phyloP scores from a whole-genome alignment of 2,329 filamentous ascomycete species.

The Nemania abortiva region DNA sequence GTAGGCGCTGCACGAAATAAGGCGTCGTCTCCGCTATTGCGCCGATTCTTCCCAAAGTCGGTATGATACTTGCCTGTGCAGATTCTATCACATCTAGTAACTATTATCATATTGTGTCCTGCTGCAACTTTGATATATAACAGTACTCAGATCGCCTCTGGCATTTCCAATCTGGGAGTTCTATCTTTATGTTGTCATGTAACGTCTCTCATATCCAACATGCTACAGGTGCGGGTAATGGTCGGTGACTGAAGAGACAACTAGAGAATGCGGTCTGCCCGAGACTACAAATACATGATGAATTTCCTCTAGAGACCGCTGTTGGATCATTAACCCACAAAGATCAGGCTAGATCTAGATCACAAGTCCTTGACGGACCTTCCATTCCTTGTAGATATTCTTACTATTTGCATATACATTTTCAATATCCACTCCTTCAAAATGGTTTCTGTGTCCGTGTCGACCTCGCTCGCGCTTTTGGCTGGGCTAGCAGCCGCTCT shows the following conservation, averaged over 20 bases:
- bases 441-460: slow-evolving; percentile 42
- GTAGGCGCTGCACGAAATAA: slow-evolving; percentile 36
- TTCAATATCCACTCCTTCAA: slow-evolving; percentile 35
- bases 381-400: slow-evolving; percentile 42
- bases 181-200: slow-evolving; percentile 40
- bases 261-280: slow-evolving; percentile 21
- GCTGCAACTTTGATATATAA: slow-evolving; percentile 16
- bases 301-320: slow-evolving; percentile 22
- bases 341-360: slow-evolving; percentile 35
- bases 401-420: slow-evolving; percentile 40
- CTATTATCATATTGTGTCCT: slow-evolving; percentile 18
- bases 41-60: slow-evolving; percentile 38
- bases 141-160: slow-evolving; percentile 34
- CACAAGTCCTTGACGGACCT: slow-evolving; percentile 42
- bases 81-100: slow-evolving; percentile 17
- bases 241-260: slow-evolving; percentile 4
- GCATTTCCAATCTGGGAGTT: slow-evolving; percentile 35
- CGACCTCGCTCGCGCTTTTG: slow-evolving; percentile 39
- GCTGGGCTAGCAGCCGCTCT: slow-evolving; percentile 41
- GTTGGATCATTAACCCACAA: slow-evolving; percentile 32
- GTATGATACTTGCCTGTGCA: slow-evolving; percentile 17
- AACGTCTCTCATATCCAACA: slow-evolving; percentile 43
- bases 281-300: slow-evolving; percentile 39
- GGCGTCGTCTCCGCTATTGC: slow-evolving; percentile 34
- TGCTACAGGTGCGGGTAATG: slow-evolving; percentile 8